Base-by-base conservation (phyloP, 2,329 filamentous ascomycete genomes). In the Aureobasidium sp. region DNA sequence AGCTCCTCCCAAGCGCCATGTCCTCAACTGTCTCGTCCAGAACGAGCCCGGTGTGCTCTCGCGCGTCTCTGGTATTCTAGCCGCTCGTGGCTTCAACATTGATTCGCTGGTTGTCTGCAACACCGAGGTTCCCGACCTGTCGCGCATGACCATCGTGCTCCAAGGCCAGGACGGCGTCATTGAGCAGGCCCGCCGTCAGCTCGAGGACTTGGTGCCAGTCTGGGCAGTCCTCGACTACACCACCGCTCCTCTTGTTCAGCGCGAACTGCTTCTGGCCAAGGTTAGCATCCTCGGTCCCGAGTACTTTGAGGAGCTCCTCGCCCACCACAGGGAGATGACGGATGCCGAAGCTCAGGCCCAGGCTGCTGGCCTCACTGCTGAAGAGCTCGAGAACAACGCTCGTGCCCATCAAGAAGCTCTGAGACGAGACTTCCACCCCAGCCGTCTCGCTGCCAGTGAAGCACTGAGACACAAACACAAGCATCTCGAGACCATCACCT, bases 191-290 rank as follows among this genome's bases (percentile, higher is more conserved):
- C 86, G 94, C 66, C 84, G 94, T 66, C 94, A 99, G 78, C 81
- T 99, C 62, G 94, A 99, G 77, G 94, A 99, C 71, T 81, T 99
- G 56, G 94, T 99, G 27, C 94, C 94, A 27, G 94, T 99, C 63
- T 99, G 94, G 94, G 94, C 94, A 59, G 94, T 99, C 37, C 80
- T 99, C 62, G 94, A 99, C 78, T 99, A 99, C 78, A 97, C 92
- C 63, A 84, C 86, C 64, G 87, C 94, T 5, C 90, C 94, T 2
- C 85, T 99, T 27, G 94, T 99, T 22, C 94, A 99, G 83, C 88
- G 94, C 65, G 94, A 99, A 77, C 82, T 99, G 33, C 83, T 99
- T 9, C 85, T 99, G 40, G 93, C 94, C 70, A 99, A 99, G 81
- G 85, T 99, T 77, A 96, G 93, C 75, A 96, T 96, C 64, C 83